These are phyloP conservation scores for Dalbergia cultrata DNA, from an alignment of 306 rosid species.

Conservation along the genomic window DNA sequence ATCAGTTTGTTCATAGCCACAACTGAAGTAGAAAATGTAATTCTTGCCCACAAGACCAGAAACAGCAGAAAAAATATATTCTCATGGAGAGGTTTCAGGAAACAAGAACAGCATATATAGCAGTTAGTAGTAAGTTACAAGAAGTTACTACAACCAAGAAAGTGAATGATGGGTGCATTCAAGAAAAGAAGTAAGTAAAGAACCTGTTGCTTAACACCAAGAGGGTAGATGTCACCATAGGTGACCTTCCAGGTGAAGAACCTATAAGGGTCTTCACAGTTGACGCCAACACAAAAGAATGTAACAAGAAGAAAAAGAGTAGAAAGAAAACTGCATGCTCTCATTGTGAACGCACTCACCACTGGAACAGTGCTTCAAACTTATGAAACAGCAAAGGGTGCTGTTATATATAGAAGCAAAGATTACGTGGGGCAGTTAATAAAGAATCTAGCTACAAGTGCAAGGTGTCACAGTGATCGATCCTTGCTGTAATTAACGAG, in stretches of 20 bases:
- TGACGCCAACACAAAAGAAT: slow-evolving; percentile 43
- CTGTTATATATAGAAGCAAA: too few relatives aligned
- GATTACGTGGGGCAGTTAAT: too few relatives aligned
- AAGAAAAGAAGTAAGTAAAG: not conserved
- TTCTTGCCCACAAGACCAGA: not conserved
- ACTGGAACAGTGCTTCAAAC: not conserved
- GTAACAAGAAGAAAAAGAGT: slow-evolving; percentile 41
- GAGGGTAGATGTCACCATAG: slow-evolving; percentile 69
- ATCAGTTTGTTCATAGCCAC: not conserved
- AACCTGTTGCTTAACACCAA: slow-evolving; percentile 77
- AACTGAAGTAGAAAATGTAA: not conserved
- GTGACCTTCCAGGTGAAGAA: slow-evolving; percentile 73
- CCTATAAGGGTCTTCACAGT: slow-evolving; percentile 71
- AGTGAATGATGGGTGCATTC: not conserved
- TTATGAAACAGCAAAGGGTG: not conserved
- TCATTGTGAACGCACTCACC: slow-evolving; percentile 19
- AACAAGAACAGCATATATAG: not conserved
- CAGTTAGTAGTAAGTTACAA: not conserved
- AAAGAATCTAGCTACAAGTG: too few relatives aligned
- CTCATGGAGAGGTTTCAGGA: not conserved
- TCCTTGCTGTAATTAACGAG: too few relatives aligned
- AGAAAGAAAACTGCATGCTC: slow-evolving; percentile 12
- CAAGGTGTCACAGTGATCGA: too few relatives aligned
- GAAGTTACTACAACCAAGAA: not conserved
- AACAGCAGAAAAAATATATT: not conserved